phyloP scores from a whole-genome alignment of 495 filamentous ascomycete genomes.

The Penicillium bialowiezense region DNA sequence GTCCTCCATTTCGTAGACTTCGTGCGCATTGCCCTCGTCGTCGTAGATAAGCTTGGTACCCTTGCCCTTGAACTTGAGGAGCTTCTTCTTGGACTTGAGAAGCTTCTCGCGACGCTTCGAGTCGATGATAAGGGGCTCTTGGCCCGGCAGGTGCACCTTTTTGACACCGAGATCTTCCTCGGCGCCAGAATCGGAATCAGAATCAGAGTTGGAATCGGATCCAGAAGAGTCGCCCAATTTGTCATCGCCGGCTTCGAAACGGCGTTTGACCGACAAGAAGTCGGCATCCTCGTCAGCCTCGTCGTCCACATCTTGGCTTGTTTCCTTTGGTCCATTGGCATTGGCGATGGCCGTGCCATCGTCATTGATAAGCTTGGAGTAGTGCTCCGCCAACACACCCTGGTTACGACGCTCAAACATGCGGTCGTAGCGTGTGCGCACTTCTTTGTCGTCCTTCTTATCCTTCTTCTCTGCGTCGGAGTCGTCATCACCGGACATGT shows the following conservation, averaged over 20 bases:
- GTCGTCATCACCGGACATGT: constrained; percentile 49
- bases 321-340: constrained; percentile 20
- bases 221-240: constrained; percentile 26
- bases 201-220: constrained; percentile 15
- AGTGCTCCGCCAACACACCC: constrained; percentile 89
- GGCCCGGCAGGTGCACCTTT: constrained; percentile 47
- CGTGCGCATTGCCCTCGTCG: constrained; percentile 81
- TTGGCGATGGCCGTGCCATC: constrained; percentile 47
- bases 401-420: constrained; percentile 97
- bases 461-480: constrained; percentile 50
- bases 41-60: constrained; percentile 86
- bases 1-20: constrained; percentile 82
- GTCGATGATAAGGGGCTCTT: constrained; percentile 74
- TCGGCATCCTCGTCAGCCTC: constrained; percentile 67
- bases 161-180: constrained; percentile 19
- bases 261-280: constrained; percentile 86
- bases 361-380: constrained; percentile 76
- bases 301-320: constrained; percentile 34
- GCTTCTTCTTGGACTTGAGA: constrained; percentile 89
- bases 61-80: constrained; percentile 81
- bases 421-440: constrained; percentile 89
- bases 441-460: constrained; percentile 60
- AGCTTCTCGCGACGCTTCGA: constrained; percentile 92
- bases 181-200: constrained; percentile 16
- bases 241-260: constrained; percentile 56